Percentiles rank a stretch among this genome's conserved stretches.
Conservation (phyloP, 768 basidiomycete genomes). For the Phylloporus sp. region DNA sequence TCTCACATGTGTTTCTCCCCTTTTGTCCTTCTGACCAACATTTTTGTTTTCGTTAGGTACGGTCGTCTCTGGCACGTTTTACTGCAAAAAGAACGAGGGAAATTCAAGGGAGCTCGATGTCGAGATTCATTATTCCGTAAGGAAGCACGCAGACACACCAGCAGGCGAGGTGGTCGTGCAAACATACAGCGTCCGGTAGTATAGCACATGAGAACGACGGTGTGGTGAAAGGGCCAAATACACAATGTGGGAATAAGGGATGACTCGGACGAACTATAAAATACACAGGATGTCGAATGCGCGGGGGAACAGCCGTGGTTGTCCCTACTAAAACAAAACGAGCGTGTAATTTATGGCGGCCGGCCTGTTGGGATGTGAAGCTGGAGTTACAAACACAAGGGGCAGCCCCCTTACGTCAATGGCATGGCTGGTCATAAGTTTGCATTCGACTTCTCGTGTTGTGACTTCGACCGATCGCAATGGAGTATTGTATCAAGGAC, state of each 20-base stretch:
- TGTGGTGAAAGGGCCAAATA: neutral
- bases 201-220: neutral
- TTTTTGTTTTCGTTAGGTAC: slow-evolving; percentile 47
- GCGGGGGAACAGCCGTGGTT: too few species aligned
- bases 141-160: slow-evolving; percentile 34
- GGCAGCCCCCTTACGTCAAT: neutral
- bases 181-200: slow-evolving; percentile 72
- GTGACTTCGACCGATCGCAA: too few species aligned
- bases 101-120: slow-evolving; percentile 90
- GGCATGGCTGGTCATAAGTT: neutral
- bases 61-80: slow-evolving; percentile 73
- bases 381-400: neutral
- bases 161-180: slow-evolving; percentile 57
- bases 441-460: neutral
- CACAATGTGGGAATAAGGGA: neutral
- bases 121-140: slow-evolving; percentile 75
- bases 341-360: neutral
- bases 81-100: slow-evolving; percentile 69
- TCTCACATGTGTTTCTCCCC: neutral
- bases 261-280: too few species aligned
- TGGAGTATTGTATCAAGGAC: neutral
- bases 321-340: neutral
- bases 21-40: neutral
- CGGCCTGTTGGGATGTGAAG: neutral
- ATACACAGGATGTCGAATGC: too few species aligned